A percentile compares a stretch with the other conserved stretches of the same genome.
Conservation (phyloP, 306 rosid species). For the Cucumis hystrix region DNA sequence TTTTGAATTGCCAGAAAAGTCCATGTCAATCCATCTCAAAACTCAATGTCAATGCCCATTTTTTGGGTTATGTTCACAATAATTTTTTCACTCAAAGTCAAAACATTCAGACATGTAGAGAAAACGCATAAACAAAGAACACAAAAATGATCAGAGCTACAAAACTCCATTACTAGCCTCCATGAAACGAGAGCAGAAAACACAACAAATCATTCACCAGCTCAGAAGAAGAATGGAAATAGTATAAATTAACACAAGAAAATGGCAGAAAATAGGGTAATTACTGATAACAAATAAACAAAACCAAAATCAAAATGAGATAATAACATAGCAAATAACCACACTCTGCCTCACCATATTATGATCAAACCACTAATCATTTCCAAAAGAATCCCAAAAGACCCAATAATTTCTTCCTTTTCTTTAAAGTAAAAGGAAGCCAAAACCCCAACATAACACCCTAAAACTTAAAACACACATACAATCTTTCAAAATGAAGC, state of each 20-base stretch:
- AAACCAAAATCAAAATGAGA: not conserved
- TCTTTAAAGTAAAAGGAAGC: not conserved
- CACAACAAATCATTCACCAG: not conserved
- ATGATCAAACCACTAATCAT: not conserved
- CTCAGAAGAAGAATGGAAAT: not conserved
- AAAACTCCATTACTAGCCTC: not conserved
- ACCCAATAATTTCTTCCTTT: not conserved
- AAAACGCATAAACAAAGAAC: not conserved
- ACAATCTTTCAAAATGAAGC: not conserved
- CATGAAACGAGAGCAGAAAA: not conserved
- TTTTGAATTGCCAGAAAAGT: not conserved
- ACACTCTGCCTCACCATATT: not conserved
- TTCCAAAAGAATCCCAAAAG: not conserved
- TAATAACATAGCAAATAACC: not conserved
- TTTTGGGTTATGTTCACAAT: not conserved
- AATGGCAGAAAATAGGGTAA: not conserved
- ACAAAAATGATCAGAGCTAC: slow-evolving; percentile 1
- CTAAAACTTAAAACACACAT: not conserved
- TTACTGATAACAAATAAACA: not conserved
- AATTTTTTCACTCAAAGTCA: not conserved
- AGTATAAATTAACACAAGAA: not conserved
- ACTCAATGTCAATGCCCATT: not conserved
- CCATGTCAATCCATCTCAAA: not conserved
- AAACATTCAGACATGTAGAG: not conserved
- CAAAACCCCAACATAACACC: not conserved